Evolutionary conservation across 192 early-diverging fungal genomes (phyloP), one percentile per base, ranked within the genome.

Genomic region (Phycomyces blakesleeanus): DNA sequence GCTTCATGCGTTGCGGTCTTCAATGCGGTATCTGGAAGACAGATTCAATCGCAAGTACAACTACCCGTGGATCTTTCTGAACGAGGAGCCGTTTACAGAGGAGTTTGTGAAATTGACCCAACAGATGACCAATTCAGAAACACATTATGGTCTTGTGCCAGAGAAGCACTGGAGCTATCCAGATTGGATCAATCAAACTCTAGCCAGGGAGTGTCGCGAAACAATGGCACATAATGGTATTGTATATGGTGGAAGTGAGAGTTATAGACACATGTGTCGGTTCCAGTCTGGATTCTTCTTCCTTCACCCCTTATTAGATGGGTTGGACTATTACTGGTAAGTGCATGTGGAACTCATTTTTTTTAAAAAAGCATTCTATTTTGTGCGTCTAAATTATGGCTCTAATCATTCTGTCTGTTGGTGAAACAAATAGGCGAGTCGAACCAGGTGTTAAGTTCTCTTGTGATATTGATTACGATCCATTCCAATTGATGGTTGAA

Each of bases 391-490:
- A n/a, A n/a, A n/a, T n/a, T n/a, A n/a, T n/a, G n/a, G n/a, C n/a
- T n/a, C n/a, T n/a, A n/a, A n/a, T n/a, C n/a, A n/a, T n/a, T n/a
- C n/a, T n/a, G n/a, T n/a, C n/a, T n/a, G n/a, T n/a, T n/a, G n/a
- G n/a, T n/a, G n/a, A n/a, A 14, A 38, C 5, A 51, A 6, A 18
- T 58, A 72, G 71, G 71, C 81, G 93, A 14, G 83, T 95, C 49
- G 92, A 95, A 65, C 93, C 93, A 8, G 86, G 81, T 59, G 93
- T 93, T 39, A 73, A 89, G 58, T 95, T 87, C 70, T 82, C 72
- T 42, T 95, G 93, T 67, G 86, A 93, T 66, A 83, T 95, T n/a
- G 75, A 85, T 51, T 87, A 91, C 68, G 93, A 95, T 69, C 93
- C 93, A 27, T 95, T 95, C 73, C 51, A 81, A 52, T 87, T 74